These are phyloP conservation scores for Lipomyces sp. DNA, from an alignment of 805 yeast genomes.

Conservation along the genomic window DNA sequence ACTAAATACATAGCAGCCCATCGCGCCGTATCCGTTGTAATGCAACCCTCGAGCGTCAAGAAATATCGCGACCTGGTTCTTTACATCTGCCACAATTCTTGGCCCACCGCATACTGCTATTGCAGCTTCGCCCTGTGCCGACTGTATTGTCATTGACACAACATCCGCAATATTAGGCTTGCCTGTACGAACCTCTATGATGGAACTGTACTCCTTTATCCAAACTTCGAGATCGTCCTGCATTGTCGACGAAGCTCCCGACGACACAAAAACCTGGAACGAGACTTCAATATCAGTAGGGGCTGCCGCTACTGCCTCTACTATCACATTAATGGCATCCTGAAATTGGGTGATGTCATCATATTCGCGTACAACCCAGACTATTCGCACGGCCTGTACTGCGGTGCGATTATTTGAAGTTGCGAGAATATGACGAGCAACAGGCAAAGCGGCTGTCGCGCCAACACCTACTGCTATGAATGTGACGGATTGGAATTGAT, in stretches of 20 bases:
- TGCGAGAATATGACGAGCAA: slow-evolving; percentile 18
- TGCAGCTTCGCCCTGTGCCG: slow-evolving; percentile 28
- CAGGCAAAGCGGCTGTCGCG: slow-evolving; percentile 45
- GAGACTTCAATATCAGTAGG: not conserved
- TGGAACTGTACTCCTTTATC: too few relatives aligned
- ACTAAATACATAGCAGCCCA: slow-evolving; percentile 30
- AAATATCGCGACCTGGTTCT: slow-evolving; percentile 20
- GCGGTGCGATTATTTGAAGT: not conserved
- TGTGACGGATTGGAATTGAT: slow-evolving; percentile 43
- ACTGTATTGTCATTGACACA: slow-evolving; percentile 5
- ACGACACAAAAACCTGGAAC: slow-evolving; percentile 2
- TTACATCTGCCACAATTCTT: slow-evolving; percentile 8
- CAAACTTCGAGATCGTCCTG: slow-evolving; percentile 4
- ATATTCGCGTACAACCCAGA: slow-evolving; percentile 7
- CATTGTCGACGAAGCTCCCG: too few relatives aligned
- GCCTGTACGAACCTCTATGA: slow-evolving; percentile 5
- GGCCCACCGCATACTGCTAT: slow-evolving; percentile 30
- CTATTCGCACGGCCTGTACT: not conserved
- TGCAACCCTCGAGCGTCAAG: slow-evolving; percentile 29
- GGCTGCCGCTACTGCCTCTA: too few relatives aligned
- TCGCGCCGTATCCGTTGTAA: slow-evolving; percentile 24
- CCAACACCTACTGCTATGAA: slow-evolving; percentile 49
- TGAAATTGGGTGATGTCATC: not conserved
- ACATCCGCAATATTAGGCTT: slow-evolving; percentile 10
- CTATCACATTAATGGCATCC: too few relatives aligned